These are phyloP conservation scores for Globisporangium ultimum DNA, from an alignment of 352 stramenopile genomes.

Conservation along the genomic window DNA sequence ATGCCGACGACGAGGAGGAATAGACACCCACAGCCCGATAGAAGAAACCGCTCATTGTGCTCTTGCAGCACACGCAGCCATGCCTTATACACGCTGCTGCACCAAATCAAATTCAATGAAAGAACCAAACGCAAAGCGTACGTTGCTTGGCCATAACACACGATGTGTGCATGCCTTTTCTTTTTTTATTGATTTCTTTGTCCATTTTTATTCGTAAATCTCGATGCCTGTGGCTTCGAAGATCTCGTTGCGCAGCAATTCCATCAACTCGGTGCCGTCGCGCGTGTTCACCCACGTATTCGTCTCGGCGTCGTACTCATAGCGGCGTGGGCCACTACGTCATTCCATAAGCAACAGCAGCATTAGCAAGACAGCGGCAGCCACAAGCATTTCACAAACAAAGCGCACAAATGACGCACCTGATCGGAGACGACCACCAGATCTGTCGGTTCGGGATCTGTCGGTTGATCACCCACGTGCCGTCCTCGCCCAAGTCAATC, in stretches of 20 bases:
- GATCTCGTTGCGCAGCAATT: constrained; percentile 75
- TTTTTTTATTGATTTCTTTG: constrained; percentile 8
- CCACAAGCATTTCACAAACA: background rate
- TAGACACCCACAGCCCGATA: constrained; percentile 11
- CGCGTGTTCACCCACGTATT: constrained; percentile 83
- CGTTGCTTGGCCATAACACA: background rate
- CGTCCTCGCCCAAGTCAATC: constrained; percentile 90
- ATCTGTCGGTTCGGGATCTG: constrained; percentile 97
- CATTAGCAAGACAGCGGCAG: background rate
- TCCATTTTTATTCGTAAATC: constrained; percentile 52
- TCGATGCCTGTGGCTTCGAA: constrained; percentile 74
- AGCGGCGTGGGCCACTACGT: constrained; percentile 82
- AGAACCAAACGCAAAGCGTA: background rate
- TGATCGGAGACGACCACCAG: constrained; percentile 96
- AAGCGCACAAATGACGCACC: constrained; percentile 24
- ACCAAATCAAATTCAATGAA: background rate
- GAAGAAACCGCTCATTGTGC: background rate
- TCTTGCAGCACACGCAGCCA: no score
- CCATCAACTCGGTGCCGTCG: constrained; percentile 70
- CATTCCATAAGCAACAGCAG: background rate
- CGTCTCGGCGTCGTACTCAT: constrained; percentile 74
- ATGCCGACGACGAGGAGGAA: constrained; percentile 40
- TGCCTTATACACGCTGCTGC: no score
- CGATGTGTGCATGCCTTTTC: background rate
- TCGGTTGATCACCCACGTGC: constrained; percentile 98